These are phyloP conservation scores for Moesziomyces parantarcticus DNA, from an alignment of 1,284 basidiomycete genomes.

Conservation along the genomic window DNA sequence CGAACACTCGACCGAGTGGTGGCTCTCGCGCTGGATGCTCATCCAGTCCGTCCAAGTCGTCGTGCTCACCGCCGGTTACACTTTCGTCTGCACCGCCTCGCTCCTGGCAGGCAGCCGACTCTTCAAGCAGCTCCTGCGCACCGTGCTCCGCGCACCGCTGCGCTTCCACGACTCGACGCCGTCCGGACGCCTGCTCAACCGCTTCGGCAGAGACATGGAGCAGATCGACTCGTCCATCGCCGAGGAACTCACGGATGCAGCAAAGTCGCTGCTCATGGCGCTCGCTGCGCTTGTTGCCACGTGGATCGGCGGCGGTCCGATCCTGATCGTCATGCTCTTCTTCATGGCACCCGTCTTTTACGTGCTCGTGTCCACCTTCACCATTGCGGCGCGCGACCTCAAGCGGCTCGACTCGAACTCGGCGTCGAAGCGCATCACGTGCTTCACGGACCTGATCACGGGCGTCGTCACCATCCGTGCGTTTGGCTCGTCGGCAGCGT, in stretches of 20 bases:
- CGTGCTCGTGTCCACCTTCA: slow-evolving; percentile 75
- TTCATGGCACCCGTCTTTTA: slow-evolving; percentile 59
- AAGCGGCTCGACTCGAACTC: slow-evolving; percentile 82
- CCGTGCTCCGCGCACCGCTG: slow-evolving; percentile 76
- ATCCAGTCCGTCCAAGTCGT: slow-evolving; percentile 78
- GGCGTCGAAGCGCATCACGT: slow-evolving; percentile 78
- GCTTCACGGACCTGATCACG: slow-evolving; percentile 85
- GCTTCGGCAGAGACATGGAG: slow-evolving; percentile 79
- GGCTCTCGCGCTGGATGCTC: slow-evolving; percentile 75
- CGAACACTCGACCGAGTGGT: slow-evolving; percentile 58
- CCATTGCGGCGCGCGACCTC: slow-evolving; percentile 85
- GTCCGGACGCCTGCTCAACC: slow-evolving; percentile 84
- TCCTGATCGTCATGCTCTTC: slow-evolving; percentile 75
- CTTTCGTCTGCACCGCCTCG: slow-evolving; percentile 73
- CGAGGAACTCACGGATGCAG: slow-evolving; percentile 62
- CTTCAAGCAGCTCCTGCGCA: slow-evolving; percentile 72
- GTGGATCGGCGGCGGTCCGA: slow-evolving; percentile 77
- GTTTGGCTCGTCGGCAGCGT: slow-evolving; percentile 70
- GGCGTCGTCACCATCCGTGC: slow-evolving; percentile 88
- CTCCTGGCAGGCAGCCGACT: slow-evolving; percentile 77
- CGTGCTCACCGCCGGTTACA: slow-evolving; percentile 75
- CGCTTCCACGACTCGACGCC: slow-evolving; percentile 86
- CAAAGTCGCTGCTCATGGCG: slow-evolving; percentile 49
- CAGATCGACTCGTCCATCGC: slow-evolving; percentile 80
- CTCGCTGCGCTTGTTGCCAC: slow-evolving; percentile 73